phyloP scores from a whole-genome alignment of 1,284 basidiomycete species.

The Mrakiaceae sp. region DNA sequence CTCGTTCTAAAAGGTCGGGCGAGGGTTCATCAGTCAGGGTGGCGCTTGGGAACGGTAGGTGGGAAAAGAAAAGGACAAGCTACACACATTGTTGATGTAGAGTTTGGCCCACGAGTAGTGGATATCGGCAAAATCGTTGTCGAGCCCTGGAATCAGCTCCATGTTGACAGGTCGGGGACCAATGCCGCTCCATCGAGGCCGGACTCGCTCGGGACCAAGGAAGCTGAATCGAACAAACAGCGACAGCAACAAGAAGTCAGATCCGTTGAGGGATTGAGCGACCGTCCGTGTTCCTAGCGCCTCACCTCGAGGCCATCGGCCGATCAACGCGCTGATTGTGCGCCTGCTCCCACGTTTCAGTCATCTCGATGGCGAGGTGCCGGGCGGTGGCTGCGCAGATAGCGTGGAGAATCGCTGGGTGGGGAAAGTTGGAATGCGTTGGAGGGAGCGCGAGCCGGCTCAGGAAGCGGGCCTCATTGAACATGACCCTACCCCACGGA shows the following conservation, averaged over 20 bases:
- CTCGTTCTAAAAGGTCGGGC: too few relatives aligned
- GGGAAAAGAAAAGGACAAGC: neutral
- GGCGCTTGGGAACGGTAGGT: neutral
- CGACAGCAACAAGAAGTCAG: too few relatives aligned
- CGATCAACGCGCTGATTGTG: too few relatives aligned
- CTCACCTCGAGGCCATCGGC: too few relatives aligned
- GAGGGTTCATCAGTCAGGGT: too few relatives aligned
- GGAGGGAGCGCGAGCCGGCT: conserved; percentile 61
- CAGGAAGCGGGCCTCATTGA: conserved; percentile 66
- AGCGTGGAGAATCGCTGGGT: conserved; percentile 66
- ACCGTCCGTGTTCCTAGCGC: too few relatives aligned
- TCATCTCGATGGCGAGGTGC: neutral
- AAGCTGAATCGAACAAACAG: too few relatives aligned
- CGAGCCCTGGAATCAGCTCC: neutral
- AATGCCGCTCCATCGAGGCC: too few relatives aligned
- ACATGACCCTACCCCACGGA: conserved; percentile 63
- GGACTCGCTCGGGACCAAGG: too few relatives aligned
- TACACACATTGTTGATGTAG: neutral
- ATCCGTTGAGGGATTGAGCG: too few relatives aligned
- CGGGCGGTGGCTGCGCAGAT: conserved; percentile 34
- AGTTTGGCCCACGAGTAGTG: neutral
- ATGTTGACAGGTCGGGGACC: neutral
- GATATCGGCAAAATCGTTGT: neutral
- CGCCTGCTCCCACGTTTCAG: too few relatives aligned
- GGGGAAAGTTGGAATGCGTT: conserved; percentile 62